phyloP scores from a whole-genome alignment of 805 yeast species.

The Candida cerambycidarum region DNA sequence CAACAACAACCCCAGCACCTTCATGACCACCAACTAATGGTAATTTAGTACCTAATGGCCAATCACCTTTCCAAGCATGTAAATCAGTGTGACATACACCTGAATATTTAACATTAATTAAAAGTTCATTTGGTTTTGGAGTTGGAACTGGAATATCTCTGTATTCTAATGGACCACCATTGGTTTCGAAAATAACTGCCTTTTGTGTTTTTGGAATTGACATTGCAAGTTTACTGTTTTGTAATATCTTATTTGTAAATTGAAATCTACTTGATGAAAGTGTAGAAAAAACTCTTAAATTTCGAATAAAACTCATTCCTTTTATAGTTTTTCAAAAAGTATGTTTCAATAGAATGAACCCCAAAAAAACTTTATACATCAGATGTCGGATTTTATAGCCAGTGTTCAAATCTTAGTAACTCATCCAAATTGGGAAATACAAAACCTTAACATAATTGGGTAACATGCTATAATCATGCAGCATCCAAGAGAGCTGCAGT shows the following conservation, averaged over 20 bases:
- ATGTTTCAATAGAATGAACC: not conserved
- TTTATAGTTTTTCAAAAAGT: constrained; percentile 4
- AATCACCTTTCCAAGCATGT: constrained; percentile 50
- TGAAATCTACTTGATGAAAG: constrained; percentile 4
- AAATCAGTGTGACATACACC: constrained; percentile 50
- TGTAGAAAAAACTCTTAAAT: constrained; percentile 3
- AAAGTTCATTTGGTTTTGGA: constrained; percentile 41
- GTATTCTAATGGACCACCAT: constrained; percentile 43
- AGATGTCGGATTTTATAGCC: constrained; percentile 4
- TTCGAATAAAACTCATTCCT: constrained; percentile 6
- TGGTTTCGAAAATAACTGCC: constrained; percentile 42
- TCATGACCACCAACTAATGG: constrained; percentile 51
- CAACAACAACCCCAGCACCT: constrained; percentile 50
- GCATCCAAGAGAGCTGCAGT: not conserved
- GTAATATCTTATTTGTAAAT: constrained; percentile 3
- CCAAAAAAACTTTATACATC: constrained; percentile 3
- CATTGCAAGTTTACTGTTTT: constrained; percentile 12
- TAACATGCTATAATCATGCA: constrained; percentile 1
- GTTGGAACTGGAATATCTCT: constrained; percentile 43
- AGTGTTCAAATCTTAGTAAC: not conserved
- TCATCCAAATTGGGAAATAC: not conserved
- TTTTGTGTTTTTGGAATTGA: constrained; percentile 41
- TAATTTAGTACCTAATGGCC: constrained; percentile 45
- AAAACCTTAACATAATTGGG: not conserved
- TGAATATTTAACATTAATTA: constrained; percentile 45